Base-by-base conservation (phyloP, 345 rosid species). In the Brassica rapa region DNA sequence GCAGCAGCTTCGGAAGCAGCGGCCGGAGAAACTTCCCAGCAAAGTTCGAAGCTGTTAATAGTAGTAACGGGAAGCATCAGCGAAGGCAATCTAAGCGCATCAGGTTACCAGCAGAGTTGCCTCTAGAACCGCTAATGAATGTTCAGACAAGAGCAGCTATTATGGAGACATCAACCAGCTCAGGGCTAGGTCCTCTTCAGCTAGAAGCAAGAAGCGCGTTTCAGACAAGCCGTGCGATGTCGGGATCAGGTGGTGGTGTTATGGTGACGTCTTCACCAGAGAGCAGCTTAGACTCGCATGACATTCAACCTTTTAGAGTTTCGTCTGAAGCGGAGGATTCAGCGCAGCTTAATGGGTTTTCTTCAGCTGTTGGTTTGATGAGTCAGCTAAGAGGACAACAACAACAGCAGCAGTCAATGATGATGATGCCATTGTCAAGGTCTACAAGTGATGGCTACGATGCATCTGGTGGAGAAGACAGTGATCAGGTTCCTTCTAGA, bases 391-490 rank as follows among this genome's bases (percentile, higher is more conserved):
- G 73, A 66, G 87, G 82, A 63, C 59, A 62, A 27, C 86, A 80
- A 80, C 46, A 39, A 3, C 46, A 39, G 46, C 77, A 72, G 24
- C 68, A 65, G 37, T 33, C 66, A 78, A 89, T 81, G 68, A 86
- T 77, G 77, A 90, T 88, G 77, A 80, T 95, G 63, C 97, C 90
- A n/a, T 78, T 93, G 56, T 90, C 94, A 9, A 93, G 97, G 83
- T 93, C 99, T 39, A 85, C 96, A 64, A 95, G 97, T 67, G 97
- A 95, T 70, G 99, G 96, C 4, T 93, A 93, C 25, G 99, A 95
- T 83, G 94, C 99, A 11, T 95, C 99, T 10, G 97, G 97, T 19
- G 99, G 99, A 23, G 99, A 95, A 84, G 99, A 95, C 73, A 95
- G 99, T 35, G 99, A 93, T 76, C 86, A 89, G 75, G 92, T 93